phyloP scores from a whole-genome alignment of 495 filamentous ascomycete genomes.

The Xylaria palmicola region DNA sequence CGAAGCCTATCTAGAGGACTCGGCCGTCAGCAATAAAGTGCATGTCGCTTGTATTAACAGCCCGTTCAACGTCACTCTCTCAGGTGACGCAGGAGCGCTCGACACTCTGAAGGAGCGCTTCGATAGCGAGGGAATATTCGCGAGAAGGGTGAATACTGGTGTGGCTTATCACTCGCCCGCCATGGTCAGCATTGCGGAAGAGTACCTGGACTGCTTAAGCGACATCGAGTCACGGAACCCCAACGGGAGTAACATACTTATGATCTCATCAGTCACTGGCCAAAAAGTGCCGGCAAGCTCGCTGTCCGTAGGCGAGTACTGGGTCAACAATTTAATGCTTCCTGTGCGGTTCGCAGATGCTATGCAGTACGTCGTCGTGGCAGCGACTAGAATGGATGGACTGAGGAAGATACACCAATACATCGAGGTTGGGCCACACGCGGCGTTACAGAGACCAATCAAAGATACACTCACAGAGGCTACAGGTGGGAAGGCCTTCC shows the following conservation, averaged over 20 bases:
- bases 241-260: slow-evolving; percentile 19
- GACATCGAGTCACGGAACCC: neutral
- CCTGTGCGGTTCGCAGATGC: slow-evolving; percentile 42
- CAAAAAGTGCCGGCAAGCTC: slow-evolving; percentile 12
- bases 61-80: slow-evolving; percentile 43
- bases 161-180: slow-evolving; percentile 45
- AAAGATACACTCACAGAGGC: slow-evolving; percentile 33
- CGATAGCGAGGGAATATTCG: slow-evolving; percentile 41
- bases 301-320: slow-evolving; percentile 29
- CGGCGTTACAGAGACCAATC: slow-evolving; percentile 49
- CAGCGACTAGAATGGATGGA: neutral
- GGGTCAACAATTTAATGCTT: slow-evolving; percentile 40
- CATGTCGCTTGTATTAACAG: slow-evolving; percentile 50
- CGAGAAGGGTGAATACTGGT: slow-evolving; percentile 36
- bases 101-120: slow-evolving; percentile 29
- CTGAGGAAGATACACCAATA: slow-evolving; percentile 19
- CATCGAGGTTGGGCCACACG: slow-evolving; percentile 59
- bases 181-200: slow-evolving; percentile 37
- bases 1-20: neutral
- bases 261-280: slow-evolving; percentile 35
- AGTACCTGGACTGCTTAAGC: slow-evolving; percentile 21
- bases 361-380: slow-evolving; percentile 15
- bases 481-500: neutral
- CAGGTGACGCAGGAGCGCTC: slow-evolving; percentile 38
- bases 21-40: slow-evolving; percentile 23